Percentiles rank a stretch among this genome's conserved stretches.
Conservation (phyloP, 2,329 filamentous ascomycete species). For the Colletotrichum australisinense region DNA sequence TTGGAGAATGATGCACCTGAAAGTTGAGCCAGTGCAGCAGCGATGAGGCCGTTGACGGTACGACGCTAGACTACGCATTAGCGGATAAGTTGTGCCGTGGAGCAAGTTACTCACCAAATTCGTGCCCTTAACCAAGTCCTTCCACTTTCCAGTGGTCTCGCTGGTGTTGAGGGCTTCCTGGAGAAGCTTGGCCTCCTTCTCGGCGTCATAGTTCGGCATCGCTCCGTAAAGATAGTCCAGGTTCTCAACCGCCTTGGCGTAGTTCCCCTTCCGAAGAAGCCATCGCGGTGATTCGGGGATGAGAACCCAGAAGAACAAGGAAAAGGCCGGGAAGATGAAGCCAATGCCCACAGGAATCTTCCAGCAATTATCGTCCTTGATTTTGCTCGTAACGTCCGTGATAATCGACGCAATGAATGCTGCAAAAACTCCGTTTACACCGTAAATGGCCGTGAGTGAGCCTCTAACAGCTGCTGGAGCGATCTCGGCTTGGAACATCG, state of each 20-base stretch:
- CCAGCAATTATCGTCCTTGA: conserved; percentile 36
- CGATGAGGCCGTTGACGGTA: conserved; percentile 30
- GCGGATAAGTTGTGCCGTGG: not conserved
- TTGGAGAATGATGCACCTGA: conserved; percentile 39
- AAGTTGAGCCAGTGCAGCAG: conserved; percentile 22
- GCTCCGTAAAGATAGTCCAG: conserved; percentile 36
- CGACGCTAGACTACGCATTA: conserved; percentile 5
- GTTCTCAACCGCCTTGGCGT: conserved; percentile 32
- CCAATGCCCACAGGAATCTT: conserved; percentile 36
- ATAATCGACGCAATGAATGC: conserved; percentile 38
- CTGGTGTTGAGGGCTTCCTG: conserved; percentile 30
- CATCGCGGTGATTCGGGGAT: conserved; percentile 44
- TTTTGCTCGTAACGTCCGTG: conserved; percentile 37
- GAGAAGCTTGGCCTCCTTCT: conserved; percentile 34
- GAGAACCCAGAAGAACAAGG: conserved; percentile 31
- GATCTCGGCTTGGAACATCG: conserved; percentile 39
- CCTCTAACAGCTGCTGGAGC: conserved; percentile 38
- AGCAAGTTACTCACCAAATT: conserved; percentile 13
- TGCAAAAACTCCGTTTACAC: conserved; percentile 38
- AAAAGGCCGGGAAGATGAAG: conserved; percentile 35
- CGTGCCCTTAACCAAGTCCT: conserved; percentile 26
- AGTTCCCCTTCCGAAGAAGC: conserved; percentile 39
- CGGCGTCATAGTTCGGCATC: conserved; percentile 32
- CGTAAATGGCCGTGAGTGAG: conserved; percentile 35
- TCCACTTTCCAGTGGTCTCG: conserved; percentile 22